These are phyloP conservation scores for Arthroderma sp. DNA, from an alignment of 2,329 filamentous ascomycete species.

Conservation along the genomic window DNA sequence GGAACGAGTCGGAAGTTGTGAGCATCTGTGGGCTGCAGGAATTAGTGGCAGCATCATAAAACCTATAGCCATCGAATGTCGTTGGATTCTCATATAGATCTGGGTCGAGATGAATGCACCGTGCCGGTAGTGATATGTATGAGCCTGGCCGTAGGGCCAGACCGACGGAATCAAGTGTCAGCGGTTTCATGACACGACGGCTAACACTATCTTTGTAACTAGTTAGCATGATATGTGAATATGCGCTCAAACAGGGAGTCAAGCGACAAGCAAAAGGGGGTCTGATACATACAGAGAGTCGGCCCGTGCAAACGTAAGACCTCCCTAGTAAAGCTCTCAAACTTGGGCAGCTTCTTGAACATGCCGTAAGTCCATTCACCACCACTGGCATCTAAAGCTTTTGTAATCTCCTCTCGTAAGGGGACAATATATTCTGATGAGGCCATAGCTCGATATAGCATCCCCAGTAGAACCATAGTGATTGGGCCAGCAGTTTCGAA, in stretches of 20 bases:
- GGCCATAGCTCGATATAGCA: background rate
- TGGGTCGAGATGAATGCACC: conserved; percentile 1
- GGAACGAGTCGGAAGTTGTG: conserved; percentile 1
- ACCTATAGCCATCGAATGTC: background rate
- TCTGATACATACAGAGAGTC: background rate
- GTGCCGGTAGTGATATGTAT: background rate
- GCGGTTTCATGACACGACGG: background rate
- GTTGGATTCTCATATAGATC: background rate
- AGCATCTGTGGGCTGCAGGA: background rate
- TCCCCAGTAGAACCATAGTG: background rate
- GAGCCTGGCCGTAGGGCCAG: background rate
- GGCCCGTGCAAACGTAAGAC: background rate
- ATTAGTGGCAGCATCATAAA: background rate
- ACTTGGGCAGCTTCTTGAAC: background rate
- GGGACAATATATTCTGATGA: background rate
- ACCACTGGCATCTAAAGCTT: background rate
- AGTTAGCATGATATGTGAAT: too few species aligned
- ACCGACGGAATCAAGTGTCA: background rate
- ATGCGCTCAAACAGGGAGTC: too few species aligned
- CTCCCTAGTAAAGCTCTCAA: conserved; percentile 2
- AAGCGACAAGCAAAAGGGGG: too few species aligned
- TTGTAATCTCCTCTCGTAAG: background rate
- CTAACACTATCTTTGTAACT: background rate
- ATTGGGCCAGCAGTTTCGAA: background rate
- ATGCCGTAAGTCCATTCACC: conserved; percentile 1